Base-by-base conservation (phyloP, 352 stramenopile species). In the Phytophthora boehmeriae region DNA sequence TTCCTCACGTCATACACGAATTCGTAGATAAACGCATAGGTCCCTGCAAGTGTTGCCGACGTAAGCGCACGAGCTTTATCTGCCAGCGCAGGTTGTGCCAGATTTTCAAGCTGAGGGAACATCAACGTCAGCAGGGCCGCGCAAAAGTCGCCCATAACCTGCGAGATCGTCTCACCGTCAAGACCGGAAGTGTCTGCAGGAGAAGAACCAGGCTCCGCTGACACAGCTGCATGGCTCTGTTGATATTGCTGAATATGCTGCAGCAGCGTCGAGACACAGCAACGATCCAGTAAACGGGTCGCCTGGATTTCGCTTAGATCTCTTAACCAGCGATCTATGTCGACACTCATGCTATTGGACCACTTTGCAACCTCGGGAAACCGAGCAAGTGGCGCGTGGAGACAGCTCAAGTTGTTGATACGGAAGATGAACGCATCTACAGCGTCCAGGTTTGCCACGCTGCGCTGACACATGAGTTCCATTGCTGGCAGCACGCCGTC, bases 341-440 rank as follows among this genome's bases (percentile, higher is more conserved):
- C 66, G 6, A 46, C 44, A 6, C 62, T 51, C 23, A 89, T 73
- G 27, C 48, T 35, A 8, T 34, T 47, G 30, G 67, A 56, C 78
- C 79, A 91, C 45, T 63, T 66, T 0, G 50, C 48, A 11, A 76
- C 80, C 48, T 86, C 77, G 4, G 57, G 58, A 35, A 88, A 88
- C 9, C 63, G 66, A n/a, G 38, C 41, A 1, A 91, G 58, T 4
- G 73, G 66, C 4, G 72, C 73, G 17, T 83, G 76, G 20, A 93
- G 10, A 35, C 82, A 89, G 49, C 75, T 88, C n/a, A 90, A 63
- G 52, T 91, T 89, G 61, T 93, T 90, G 51, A 89, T 66, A 5
- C 73, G 73, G 52, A 93, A 89, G 22, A 93, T 74, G 35, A 89
- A 61, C 13, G 78, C 76, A 27, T 93, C 82, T 11, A 75, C 60